Evolutionary conservation across 345 rosid genomes (phyloP), one percentile per base, ranked within the genome.

Genomic region (Gossypium sturtianum): DNA sequence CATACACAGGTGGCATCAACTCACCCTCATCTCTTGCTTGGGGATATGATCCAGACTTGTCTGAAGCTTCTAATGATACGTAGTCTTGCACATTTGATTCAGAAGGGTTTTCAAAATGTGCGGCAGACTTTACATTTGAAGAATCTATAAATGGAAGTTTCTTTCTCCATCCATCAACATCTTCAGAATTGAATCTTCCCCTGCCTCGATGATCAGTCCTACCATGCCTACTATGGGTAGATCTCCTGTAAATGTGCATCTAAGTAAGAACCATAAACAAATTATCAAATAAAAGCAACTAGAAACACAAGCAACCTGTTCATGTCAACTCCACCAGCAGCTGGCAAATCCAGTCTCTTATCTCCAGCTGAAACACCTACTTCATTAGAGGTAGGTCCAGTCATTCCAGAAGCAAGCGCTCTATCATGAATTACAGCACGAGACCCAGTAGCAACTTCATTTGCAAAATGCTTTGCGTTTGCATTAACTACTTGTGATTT

Each of bases 111-210:
- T 84, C 92, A 64, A 71, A 72, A 73, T 87, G 75, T 22, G 78
- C 34, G 73, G 82, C 73, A 19, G 81, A 79, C 29, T 78, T 70
- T 58, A 9, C 79, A 78, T 17, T 66, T 20, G 84, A 73, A 51
- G 79, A 65, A 71, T 82, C 90, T 34, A 84, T 45, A 77, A 76
- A 72, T 25, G 77, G 78, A 75, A 80, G 58, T 76, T 78, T 90
- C 82, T 81, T 88, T 77, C 49, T 78, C 91, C 87, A 81, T 57
- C 87, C 88, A 76, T 89, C 97, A 75, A 41, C 78, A 72, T 92
- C 90, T 78, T 85, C 86, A 60, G 67, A 51, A 74, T 72, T 82
- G 66, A 76, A 82, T 81, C 88, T 90, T 83, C 85, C 88, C 76
- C 81, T 84, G 72, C 85, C 82, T 74, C 81, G 90, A 74, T 83